A percentile compares a stretch with the other conserved stretches of the same genome.
These are phyloP conservation scores for Beauveria pseudobassiana DNA, from an alignment of 2,329 filamentous ascomycete genomes.

Conservation along the genomic window DNA sequence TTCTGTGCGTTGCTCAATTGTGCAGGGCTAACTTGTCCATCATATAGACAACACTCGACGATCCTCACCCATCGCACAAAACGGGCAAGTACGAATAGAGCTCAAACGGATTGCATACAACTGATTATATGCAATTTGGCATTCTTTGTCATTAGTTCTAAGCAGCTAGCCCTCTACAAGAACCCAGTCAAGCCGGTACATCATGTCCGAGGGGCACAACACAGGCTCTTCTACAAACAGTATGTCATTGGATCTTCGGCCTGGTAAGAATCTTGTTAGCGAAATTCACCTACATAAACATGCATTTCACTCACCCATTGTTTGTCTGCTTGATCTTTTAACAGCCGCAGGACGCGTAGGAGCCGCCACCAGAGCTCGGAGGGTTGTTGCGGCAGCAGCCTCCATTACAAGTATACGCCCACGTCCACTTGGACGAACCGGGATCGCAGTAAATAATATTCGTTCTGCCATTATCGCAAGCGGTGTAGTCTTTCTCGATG, in stretches of 20 bases:
- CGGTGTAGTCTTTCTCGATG: background rate
- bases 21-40: too few relatives aligned
- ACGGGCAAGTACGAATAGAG: too few relatives aligned
- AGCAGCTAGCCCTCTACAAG: too few relatives aligned
- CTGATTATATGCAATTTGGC: rapidly evolving
- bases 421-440: background rate
- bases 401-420: background rate
- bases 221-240: too few relatives aligned
- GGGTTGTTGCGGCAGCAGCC: background rate
- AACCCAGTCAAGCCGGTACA: too few relatives aligned
- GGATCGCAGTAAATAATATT: background rate
- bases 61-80: too few relatives aligned
- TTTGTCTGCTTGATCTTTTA: background rate
- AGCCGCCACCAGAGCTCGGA: background rate
- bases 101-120: too few relatives aligned
- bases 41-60: too few relatives aligned
- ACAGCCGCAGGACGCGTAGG: background rate
- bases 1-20: too few relatives aligned
- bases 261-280: background rate
- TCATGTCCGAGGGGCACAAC: too few relatives aligned
- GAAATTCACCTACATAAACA: background rate
- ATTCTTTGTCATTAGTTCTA: too few relatives aligned
- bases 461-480: background rate
- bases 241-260: too few relatives aligned
- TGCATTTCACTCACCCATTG: background rate